Evolutionary conservation across 1,284 basidiomycete species (phyloP).

Genomic region (Trichosporon faecale): DNA sequence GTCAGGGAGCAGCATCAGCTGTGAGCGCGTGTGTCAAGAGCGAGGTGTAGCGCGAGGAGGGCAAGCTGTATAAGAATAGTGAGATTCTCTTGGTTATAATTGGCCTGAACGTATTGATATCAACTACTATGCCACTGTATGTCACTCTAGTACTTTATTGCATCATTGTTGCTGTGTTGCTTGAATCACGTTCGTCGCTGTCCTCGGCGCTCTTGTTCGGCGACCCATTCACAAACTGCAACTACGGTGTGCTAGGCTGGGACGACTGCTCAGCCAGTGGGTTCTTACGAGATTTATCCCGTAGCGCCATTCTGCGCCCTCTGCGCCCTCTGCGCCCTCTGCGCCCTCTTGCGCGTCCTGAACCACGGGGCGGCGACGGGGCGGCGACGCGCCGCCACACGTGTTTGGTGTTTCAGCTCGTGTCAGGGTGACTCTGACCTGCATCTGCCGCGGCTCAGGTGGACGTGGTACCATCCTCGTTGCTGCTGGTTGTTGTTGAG

Average conservation of each 20-base stretch:
- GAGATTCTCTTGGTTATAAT: neutral
- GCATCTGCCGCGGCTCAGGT: neutral
- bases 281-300: neutral
- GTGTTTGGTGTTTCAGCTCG: neutral
- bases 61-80: neutral
- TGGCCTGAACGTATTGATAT: neutral
- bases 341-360: neutral
- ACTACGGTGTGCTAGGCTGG: neutral
- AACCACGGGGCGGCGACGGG: too few species aligned
- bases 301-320: neutral
- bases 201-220: neutral
- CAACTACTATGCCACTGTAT: constrained; percentile 4
- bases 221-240: too few species aligned
- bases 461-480: too few species aligned
- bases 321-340: too few species aligned
- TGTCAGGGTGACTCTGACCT: neutral
- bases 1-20: constrained; percentile 8
- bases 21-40: too few species aligned
- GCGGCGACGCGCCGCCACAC: neutral
- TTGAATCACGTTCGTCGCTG: neutral
- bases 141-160: neutral
- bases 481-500: neutral
- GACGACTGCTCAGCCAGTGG: neutral
- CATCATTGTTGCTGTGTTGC: neutral
- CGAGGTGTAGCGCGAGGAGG: too few species aligned